Conservation (phyloP, 139 green algal genomes). For the Protoeuglena noctilucae region DNA sequence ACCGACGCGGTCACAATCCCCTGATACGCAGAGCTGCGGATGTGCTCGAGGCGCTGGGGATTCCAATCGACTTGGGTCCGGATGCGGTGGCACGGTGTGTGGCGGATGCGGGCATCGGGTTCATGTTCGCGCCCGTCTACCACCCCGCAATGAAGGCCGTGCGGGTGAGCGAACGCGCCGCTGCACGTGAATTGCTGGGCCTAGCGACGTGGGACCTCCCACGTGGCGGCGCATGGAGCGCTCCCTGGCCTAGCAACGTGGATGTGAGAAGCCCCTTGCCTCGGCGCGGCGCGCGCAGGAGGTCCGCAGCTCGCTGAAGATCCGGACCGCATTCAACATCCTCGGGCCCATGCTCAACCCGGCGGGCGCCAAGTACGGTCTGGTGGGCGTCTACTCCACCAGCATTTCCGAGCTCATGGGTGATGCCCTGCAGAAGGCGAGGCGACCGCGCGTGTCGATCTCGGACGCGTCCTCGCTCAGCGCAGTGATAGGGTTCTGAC, state of each 20-base stretch:
- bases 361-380: slow-evolving; percentile 54
- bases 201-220: too few relatives aligned
- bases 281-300: too few relatives aligned
- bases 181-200: too few relatives aligned
- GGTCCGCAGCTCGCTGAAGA: slow-evolving; percentile 5
- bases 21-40: too few relatives aligned
- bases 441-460: too few relatives aligned
- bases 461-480: too few relatives aligned
- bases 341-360: slow-evolving; percentile 95
- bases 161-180: background rate
- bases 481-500: background rate
- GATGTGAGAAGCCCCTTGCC: too few relatives aligned
- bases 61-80: slow-evolving; percentile 82
- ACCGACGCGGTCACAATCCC: too few relatives aligned
- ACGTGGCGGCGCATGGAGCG: too few relatives aligned
- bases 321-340: slow-evolving; percentile 84
- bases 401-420: slow-evolving; percentile 66
- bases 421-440: slow-evolving; percentile 47
- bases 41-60: slow-evolving; percentile 61
- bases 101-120: slow-evolving; percentile 67
- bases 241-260: too few relatives aligned
- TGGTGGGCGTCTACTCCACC: slow-evolving; percentile 83
- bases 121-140: slow-evolving; percentile 91
- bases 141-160: slow-evolving; percentile 57
- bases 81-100: slow-evolving; percentile 59